Evolutionary conservation across 2,329 filamentous ascomycete species (phyloP).

Genomic region (Beauveria brongniartii): DNA sequence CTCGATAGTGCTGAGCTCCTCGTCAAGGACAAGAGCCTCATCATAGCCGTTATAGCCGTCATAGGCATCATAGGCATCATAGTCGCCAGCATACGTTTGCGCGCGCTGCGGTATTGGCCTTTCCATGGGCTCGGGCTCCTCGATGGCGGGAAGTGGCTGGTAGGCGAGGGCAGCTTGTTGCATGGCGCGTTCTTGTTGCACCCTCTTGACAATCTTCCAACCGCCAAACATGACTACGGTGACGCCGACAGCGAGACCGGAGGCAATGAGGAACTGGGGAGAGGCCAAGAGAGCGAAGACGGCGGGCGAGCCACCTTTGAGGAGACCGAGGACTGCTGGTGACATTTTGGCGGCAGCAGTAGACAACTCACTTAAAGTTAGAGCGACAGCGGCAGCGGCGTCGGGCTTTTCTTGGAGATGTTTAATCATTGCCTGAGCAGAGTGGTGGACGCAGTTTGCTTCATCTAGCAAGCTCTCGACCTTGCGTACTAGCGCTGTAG

Average conservation of each 20-base stretch:
- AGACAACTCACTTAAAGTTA: slow-evolving; percentile 87
- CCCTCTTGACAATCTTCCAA: slow-evolving; percentile 93
- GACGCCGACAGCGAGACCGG: slow-evolving; percentile 81
- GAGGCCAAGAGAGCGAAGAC: slow-evolving; percentile 80
- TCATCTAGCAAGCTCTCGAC: slow-evolving; percentile 77
- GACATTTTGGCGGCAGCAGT: slow-evolving; percentile 75
- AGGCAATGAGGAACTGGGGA: slow-evolving; percentile 91
- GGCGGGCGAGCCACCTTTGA: slow-evolving; percentile 77
- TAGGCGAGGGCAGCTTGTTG: slow-evolving; percentile 22
- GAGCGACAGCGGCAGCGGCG: slow-evolving; percentile 84
- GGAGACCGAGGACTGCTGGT: slow-evolving; percentile 63
- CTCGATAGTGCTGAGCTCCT: slow-evolving; percentile 51
- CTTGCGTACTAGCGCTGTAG: slow-evolving; percentile 55
- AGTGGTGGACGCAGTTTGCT: slow-evolving; percentile 80
- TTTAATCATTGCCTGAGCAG: slow-evolving; percentile 72
- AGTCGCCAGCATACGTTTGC: slow-evolving; percentile 25
- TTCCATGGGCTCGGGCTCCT: slow-evolving; percentile 14
- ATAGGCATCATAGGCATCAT: slow-evolving; percentile 18
- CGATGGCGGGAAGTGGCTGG: slow-evolving; percentile 14
- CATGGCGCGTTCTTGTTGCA: slow-evolving; percentile 39
- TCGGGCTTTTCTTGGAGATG: slow-evolving; percentile 67
- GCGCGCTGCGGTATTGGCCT: slow-evolving; percentile 13
- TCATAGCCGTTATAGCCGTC: slow-evolving; percentile 37
- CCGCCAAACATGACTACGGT: slow-evolving; percentile 93
- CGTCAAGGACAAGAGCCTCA: slow-evolving; percentile 49